Conservation (phyloP, 352 stramenopile species). For the Pythium rhizo-oryzae region DNA sequence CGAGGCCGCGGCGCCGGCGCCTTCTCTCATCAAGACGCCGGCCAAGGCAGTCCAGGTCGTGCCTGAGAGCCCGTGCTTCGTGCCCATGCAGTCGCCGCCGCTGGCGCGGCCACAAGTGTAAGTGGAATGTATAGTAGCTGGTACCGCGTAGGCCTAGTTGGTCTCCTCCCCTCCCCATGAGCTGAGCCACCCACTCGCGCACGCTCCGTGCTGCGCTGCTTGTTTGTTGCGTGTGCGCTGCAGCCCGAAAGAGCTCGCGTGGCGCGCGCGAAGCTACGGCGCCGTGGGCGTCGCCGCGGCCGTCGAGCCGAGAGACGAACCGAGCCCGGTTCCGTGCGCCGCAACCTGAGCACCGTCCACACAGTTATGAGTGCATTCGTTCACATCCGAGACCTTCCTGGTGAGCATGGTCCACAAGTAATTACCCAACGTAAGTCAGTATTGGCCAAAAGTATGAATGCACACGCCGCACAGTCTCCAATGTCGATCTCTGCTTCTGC, state of each 20-base stretch:
- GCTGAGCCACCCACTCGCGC: background rate
- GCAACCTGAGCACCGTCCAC: no score
- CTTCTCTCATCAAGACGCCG: background rate
- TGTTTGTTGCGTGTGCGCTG: background rate
- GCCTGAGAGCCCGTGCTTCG: slow-evolving; percentile 20
- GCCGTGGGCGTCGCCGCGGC: background rate
- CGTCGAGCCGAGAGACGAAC: background rate
- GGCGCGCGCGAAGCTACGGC: background rate
- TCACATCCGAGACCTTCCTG: slow-evolving; percentile 7
- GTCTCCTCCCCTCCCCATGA: background rate
- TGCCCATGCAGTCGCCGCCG: slow-evolving; percentile 21
- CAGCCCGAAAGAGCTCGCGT: background rate
- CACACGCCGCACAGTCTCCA: no score
- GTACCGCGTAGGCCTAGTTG: no score
- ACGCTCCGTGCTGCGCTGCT: background rate
- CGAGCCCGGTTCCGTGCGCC: background rate
- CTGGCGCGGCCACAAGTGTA: slow-evolving; percentile 5
- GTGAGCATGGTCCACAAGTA: background rate
- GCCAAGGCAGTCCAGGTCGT: slow-evolving; percentile 1
- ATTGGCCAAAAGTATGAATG: no score
- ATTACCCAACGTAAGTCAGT: no score
- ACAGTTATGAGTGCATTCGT: no score
- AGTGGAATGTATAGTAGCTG: no score
- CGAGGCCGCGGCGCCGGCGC: background rate
- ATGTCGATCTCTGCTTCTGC: no score